phyloP scores from a whole-genome alignment of 2,329 filamentous ascomycete genomes.

The Talaromyces sp. region DNA sequence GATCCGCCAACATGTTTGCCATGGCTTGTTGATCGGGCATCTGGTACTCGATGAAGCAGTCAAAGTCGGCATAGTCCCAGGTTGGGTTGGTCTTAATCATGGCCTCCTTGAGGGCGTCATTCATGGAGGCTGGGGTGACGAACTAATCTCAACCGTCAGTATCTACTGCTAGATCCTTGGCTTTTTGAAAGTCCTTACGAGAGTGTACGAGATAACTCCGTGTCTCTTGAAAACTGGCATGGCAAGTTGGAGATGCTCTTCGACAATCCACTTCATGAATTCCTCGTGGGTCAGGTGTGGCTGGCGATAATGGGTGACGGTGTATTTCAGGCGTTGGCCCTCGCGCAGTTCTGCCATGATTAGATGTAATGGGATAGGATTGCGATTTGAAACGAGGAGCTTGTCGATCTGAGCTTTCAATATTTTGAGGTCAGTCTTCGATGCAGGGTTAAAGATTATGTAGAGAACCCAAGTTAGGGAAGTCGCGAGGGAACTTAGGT shows the following conservation, averaged over 20 bases:
- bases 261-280: constrained; percentile 29
- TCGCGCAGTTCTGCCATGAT: constrained; percentile 13
- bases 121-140: constrained; percentile 1
- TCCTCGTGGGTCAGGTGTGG: constrained; percentile 26
- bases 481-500: not conserved
- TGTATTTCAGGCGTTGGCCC: constrained; percentile 23
- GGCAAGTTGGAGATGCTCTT: constrained; percentile 26
- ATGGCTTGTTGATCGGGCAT: constrained; percentile 20
- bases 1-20: constrained; percentile 22
- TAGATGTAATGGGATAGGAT: not conserved
- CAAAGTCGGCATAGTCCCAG: constrained; percentile 22
- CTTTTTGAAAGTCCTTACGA: constrained; percentile 18
- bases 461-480: no score
- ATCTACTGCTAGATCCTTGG: not conserved
- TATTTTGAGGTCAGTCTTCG: no score
- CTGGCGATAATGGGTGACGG: constrained; percentile 26
- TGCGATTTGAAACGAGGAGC: not conserved
- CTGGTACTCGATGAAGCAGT: constrained; percentile 28
- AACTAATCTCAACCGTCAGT: not conserved
- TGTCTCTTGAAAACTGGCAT: constrained; percentile 27
- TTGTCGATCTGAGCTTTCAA: not conserved
- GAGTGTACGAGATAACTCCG: constrained; percentile 22
- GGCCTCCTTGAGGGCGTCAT: constrained; percentile 7
- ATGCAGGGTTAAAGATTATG: no score
- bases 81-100: constrained; percentile 15